Conservation (phyloP, 306 rosid species). For the Gleditsia sinensis region DNA sequence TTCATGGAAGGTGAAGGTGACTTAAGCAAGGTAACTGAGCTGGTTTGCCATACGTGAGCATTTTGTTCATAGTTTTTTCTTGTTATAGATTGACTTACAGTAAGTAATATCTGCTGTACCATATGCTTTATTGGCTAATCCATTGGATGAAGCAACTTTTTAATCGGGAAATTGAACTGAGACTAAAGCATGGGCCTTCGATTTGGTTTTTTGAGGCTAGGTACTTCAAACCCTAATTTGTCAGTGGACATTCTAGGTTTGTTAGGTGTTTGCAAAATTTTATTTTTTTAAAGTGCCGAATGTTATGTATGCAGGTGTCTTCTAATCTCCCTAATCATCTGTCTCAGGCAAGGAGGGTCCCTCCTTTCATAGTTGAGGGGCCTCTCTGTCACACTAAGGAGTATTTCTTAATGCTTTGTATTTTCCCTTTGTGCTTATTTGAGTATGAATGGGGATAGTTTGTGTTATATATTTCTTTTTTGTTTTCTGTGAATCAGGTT, state of each 20-base stretch:
- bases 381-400: constrained; percentile 92
- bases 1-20: constrained; percentile 90
- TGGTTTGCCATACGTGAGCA: constrained; percentile 38
- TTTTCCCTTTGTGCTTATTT: constrained; percentile 48
- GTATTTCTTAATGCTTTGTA: constrained; percentile 81
- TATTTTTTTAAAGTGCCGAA: constrained; percentile 75
- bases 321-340: constrained; percentile 88
- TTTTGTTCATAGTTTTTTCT: constrained; percentile 45
- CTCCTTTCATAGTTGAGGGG: constrained; percentile 93
- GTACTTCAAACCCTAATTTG: constrained; percentile 95
- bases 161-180: constrained; percentile 95
- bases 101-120: constrained; percentile 71
- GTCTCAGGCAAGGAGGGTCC: constrained; percentile 98
- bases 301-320: constrained; percentile 99
- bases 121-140: constrained; percentile 86
- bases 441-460: neutral
- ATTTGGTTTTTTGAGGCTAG: constrained; percentile 98
- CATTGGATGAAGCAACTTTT: constrained; percentile 94
- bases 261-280: constrained; percentile 67
- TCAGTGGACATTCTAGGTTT: constrained; percentile 88
- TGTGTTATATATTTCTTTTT: neutral
- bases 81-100: constrained; percentile 68
- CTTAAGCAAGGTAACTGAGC: constrained; percentile 81
- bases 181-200: constrained; percentile 98
- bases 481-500: constrained; percentile 57